These are phyloP conservation scores for Quercus alba DNA, from an alignment of 306 rosid genomes.

Conservation along the genomic window DNA sequence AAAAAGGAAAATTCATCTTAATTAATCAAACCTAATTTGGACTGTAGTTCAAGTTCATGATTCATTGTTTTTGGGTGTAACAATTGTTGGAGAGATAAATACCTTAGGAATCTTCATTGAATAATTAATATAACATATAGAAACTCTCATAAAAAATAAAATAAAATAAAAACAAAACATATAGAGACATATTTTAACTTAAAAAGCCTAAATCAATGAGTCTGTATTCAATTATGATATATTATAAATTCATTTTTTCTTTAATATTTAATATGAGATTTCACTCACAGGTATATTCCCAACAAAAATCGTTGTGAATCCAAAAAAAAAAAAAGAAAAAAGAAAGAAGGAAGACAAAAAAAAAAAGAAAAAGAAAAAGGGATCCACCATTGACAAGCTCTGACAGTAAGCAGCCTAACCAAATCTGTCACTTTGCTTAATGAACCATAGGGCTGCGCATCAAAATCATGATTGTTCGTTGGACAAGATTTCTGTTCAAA, in stretches of 20 bases:
- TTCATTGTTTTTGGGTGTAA: neutral
- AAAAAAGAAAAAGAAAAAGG: rapidly evolving
- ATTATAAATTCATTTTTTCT: too few species aligned
- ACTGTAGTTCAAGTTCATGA: neutral
- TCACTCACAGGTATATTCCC: rapidly evolving
- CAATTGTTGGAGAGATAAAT: neutral
- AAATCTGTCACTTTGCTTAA: neutral
- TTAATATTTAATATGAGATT: too few species aligned
- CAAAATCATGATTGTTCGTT: neutral
- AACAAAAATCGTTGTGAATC: too few species aligned
- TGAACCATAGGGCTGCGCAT: neutral
- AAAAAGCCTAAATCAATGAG: too few species aligned
- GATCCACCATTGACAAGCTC: neutral
- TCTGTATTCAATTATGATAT: too few species aligned
- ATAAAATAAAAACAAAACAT: too few species aligned
- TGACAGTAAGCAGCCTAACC: neutral
- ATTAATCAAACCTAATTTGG: neutral
- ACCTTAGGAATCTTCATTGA: rapidly evolving
- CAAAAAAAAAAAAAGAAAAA: too few species aligned
- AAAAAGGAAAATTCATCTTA: neutral
- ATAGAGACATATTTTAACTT: too few species aligned
- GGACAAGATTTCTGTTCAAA: too few species aligned
- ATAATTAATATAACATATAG: too few species aligned
- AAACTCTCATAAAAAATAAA: too few species aligned
- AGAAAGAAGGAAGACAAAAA: rapidly evolving